Percentiles rank a stretch among this genome's conserved stretches.
These are phyloP conservation scores for Kwoniella mangroviensis DNA, from an alignment of 768 basidiomycete species.

Conservation along the genomic window DNA sequence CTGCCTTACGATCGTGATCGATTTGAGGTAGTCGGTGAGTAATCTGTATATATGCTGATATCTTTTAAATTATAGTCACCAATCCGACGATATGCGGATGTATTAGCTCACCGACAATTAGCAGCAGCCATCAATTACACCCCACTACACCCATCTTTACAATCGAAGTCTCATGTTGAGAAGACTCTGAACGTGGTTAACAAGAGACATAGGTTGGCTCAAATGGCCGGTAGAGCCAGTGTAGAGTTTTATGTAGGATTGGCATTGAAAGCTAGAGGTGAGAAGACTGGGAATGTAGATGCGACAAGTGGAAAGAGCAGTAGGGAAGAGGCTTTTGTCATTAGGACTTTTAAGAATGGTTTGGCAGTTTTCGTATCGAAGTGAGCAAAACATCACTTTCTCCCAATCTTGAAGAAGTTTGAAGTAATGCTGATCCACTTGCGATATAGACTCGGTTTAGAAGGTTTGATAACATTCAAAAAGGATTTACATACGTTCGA, in stretches of 20 bases:
- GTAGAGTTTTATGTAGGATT: slow-evolving; percentile 97
- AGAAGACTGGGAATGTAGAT: slow-evolving; percentile 53
- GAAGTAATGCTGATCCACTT: not conserved
- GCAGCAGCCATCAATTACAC: slow-evolving; percentile 83
- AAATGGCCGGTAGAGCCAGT: slow-evolving; percentile 95
- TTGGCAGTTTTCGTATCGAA: slow-evolving; percentile 93
- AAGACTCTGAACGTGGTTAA: slow-evolving; percentile 84
- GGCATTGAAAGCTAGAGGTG: slow-evolving; percentile 70
- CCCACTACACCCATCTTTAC: slow-evolving; percentile 81
- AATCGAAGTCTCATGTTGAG: slow-evolving; percentile 87
- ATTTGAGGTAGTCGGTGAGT: not conserved
- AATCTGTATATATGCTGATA: not conserved
- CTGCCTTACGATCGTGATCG: not conserved
- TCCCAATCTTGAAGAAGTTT: no score
- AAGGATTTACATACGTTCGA: slow-evolving; percentile 88
- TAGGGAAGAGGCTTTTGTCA: slow-evolving; percentile 64
- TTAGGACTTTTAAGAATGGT: slow-evolving; percentile 91
- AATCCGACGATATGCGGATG: slow-evolving; percentile 94
- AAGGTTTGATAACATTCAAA: slow-evolving; percentile 86
- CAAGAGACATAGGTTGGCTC: slow-evolving; percentile 89
- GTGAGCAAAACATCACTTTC: slow-evolving; percentile 62
- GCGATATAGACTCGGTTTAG: slow-evolving; percentile 76
- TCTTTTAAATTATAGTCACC: slow-evolving; percentile 68
- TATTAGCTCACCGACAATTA: slow-evolving; percentile 91
- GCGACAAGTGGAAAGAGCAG: slow-evolving; percentile 39